Evolutionary conservation across 306 rosid genomes (phyloP).

Genomic region (Glycyrrhiza uralensis): DNA sequence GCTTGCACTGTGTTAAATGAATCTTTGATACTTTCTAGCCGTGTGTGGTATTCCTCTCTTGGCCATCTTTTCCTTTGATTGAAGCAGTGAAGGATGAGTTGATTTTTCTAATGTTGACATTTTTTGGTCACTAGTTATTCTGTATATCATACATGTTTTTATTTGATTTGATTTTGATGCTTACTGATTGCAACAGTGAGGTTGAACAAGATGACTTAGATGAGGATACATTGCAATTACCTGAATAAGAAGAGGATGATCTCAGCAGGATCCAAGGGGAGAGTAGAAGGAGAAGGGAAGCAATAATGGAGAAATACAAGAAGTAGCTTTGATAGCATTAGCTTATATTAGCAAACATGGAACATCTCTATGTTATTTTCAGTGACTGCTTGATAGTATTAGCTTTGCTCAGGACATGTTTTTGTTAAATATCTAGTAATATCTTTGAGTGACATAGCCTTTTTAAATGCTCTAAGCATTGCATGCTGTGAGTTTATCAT

Average conservation of each 20-base stretch:
- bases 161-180: slow-evolving; percentile 11
- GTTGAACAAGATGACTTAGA: slow-evolving; percentile 67
- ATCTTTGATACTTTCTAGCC: too few relatives aligned
- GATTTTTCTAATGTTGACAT: too few relatives aligned
- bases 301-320: slow-evolving; percentile 87
- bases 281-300: slow-evolving; percentile 83
- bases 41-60: too few relatives aligned
- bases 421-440: not conserved
- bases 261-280: slow-evolving; percentile 89
- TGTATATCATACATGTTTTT: not conserved
- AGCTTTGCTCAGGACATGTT: not conserved
- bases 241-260: slow-evolving; percentile 92
- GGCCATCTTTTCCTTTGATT: too few relatives aligned
- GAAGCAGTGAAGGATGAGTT: too few relatives aligned
- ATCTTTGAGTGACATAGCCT: not conserved
- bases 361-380: not conserved
- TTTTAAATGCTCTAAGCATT: not conserved
- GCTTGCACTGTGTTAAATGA: slow-evolving; percentile 34
- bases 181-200: slow-evolving; percentile 48
- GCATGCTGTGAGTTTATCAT: not conserved
- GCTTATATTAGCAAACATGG: not conserved
- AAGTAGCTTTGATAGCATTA: too few relatives aligned
- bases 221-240: slow-evolving; percentile 53
- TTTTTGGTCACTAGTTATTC: too few relatives aligned
- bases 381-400: not conserved